A percentile compares a stretch with the other conserved stretches of the same genome.
Evolutionary conservation across 495 filamentous ascomycete species (phyloP).

Genomic region (Rusavskia elegans): DNA sequence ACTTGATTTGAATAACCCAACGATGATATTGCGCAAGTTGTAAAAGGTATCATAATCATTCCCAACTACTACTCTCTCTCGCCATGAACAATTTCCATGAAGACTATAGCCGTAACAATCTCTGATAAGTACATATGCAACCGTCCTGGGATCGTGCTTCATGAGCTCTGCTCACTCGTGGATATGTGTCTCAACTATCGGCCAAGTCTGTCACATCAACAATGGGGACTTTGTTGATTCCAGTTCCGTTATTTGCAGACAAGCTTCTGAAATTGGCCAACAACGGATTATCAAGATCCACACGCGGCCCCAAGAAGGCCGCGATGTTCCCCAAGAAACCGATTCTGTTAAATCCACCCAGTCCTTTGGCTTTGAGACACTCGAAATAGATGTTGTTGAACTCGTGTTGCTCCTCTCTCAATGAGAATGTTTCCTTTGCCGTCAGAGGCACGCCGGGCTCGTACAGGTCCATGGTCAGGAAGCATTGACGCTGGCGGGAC

Average conservation of each 20-base stretch:
- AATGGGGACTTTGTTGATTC: not conserved
- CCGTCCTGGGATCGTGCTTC: no score
- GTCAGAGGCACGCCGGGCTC: slow-evolving; percentile 1
- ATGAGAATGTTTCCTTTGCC: slow-evolving; percentile 2
- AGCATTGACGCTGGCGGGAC: not conserved
- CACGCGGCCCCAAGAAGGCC: slow-evolving; percentile 3
- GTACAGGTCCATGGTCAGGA: slow-evolving; percentile 1
- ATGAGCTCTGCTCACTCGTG: no score
- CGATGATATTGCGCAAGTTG: no score
- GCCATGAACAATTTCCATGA: no score
- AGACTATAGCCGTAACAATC: no score
- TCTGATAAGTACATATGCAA: no score
- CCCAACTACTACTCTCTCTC: no score
- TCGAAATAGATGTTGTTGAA: slow-evolving; percentile 5
- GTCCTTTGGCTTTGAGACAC: not conserved
- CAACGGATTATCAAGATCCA: not conserved
- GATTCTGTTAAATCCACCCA: not conserved
- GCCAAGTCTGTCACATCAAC: not conserved
- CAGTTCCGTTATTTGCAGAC: not conserved
- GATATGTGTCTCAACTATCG: not conserved
- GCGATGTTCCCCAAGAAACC: slow-evolving; percentile 1
- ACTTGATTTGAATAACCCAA: no score
- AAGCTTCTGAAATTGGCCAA: not conserved
- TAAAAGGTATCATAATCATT: no score
- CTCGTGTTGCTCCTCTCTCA: slow-evolving; percentile 1